Conservation (phyloP, 441 rosid species). For the Gossypium aridum region DNA sequence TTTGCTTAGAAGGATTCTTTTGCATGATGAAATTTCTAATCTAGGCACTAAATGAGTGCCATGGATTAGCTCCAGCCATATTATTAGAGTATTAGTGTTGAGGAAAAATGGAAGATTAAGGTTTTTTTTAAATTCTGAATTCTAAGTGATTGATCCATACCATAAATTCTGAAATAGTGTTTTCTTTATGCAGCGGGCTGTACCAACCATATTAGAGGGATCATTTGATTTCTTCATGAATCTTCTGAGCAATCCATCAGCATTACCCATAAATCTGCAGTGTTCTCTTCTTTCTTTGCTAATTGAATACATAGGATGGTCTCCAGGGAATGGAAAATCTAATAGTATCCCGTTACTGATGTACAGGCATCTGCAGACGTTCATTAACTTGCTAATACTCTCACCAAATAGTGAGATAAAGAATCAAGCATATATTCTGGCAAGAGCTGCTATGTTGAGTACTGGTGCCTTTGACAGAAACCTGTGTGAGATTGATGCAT, state of each 20-base stretch:
- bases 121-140: neutral
- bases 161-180: slow-evolving; percentile 3
- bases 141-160: neutral
- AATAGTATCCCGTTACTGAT: slow-evolving; percentile 53
- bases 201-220: slow-evolving; percentile 71
- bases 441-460: slow-evolving; percentile 73
- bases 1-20: neutral
- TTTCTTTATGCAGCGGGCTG: slow-evolving; percentile 54
- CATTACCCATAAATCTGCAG: slow-evolving; percentile 51
- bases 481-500: slow-evolving; percentile 54
- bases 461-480: slow-evolving; percentile 91
- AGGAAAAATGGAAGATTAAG: slow-evolving; percentile 1
- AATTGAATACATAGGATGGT: slow-evolving; percentile 51
- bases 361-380: slow-evolving; percentile 70
- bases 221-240: slow-evolving; percentile 77
- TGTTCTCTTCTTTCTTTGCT: slow-evolving; percentile 61
- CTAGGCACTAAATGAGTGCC: neutral
- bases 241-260: slow-evolving; percentile 46
- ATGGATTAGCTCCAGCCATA: neutral
- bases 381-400: slow-evolving; percentile 53
- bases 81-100: neutral
- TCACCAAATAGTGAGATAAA: slow-evolving; percentile 47
- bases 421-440: slow-evolving; percentile 58
- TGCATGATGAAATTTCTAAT: neutral
- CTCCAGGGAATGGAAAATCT: slow-evolving; percentile 41